These are phyloP conservation scores for Saccharomycopsis fermentans DNA, from an alignment of 805 yeast species.

Conservation along the genomic window DNA sequence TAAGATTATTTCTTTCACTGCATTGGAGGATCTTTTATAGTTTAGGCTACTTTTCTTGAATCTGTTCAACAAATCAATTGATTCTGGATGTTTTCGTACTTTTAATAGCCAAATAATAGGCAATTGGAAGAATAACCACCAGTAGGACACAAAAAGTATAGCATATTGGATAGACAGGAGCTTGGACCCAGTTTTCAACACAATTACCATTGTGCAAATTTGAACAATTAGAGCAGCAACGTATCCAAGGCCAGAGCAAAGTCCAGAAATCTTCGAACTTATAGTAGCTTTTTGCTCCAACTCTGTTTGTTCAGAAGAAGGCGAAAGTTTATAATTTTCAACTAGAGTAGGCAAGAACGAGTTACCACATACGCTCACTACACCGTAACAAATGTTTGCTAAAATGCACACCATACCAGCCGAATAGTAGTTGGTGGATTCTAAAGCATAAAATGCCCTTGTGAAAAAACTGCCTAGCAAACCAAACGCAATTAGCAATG, in stretches of 20 bases:
- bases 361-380: constrained; percentile 71
- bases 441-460: constrained; percentile 30
- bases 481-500: constrained; percentile 47
- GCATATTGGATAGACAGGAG: constrained; percentile 44
- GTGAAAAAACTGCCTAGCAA: constrained; percentile 48
- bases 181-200: constrained; percentile 31
- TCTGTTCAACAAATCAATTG: constrained; percentile 19
- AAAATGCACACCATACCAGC: constrained; percentile 43
- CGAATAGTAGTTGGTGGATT: constrained; percentile 24
- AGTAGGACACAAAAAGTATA: constrained; percentile 52
- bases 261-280: constrained; percentile 49
- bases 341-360: constrained; percentile 59
- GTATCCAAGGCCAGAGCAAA: constrained; percentile 66
- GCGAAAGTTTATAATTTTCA: constrained; percentile 26
- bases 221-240: constrained; percentile 61
- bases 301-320: not conserved
- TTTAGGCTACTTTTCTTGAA: constrained; percentile 13
- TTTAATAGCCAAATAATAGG: constrained; percentile 45
- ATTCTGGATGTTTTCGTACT: constrained; percentile 31
- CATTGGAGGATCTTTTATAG: constrained; percentile 7
- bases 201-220: constrained; percentile 42
- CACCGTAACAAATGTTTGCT: constrained; percentile 65
- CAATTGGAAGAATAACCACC: constrained; percentile 69
- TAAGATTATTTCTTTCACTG: not conserved
- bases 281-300: constrained; percentile 26